These are phyloP conservation scores for Tetrahymena thermophila DNA, from an alignment of 73 alveolate species.

Conservation along the genomic window DNA sequence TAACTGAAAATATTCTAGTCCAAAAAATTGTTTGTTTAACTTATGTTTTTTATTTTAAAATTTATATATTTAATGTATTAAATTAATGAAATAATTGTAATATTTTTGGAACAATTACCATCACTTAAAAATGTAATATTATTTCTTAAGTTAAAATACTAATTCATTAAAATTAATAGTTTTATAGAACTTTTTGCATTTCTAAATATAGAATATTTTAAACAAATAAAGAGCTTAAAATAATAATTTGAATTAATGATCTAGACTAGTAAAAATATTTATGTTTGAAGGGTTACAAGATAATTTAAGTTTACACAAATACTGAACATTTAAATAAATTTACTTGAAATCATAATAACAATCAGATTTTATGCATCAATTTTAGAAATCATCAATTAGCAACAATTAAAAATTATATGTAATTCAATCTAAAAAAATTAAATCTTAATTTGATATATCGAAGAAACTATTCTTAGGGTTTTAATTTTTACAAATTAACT, in stretches of 20 bases:
- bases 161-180: too few relatives aligned
- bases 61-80: too few relatives aligned
- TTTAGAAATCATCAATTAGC: not conserved
- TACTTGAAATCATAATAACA: not conserved
- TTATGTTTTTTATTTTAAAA: too few relatives aligned
- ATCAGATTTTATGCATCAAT: not conserved
- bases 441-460: not conserved
- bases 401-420: not conserved
- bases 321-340: not conserved
- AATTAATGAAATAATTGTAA: too few relatives aligned
- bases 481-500: not conserved
- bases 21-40: too few relatives aligned
- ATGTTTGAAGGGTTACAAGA: not conserved
- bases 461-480: not conserved
- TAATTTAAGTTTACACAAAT: not conserved
- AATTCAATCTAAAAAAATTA: not conserved
- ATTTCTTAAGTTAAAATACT: too few relatives aligned
- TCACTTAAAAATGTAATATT: too few relatives aligned
- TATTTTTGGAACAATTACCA: too few relatives aligned
- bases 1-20: too few relatives aligned
- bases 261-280: too few relatives aligned
- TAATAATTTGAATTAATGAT: not conserved
- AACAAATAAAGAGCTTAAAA: not conserved
- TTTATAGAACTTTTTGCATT: too few relatives aligned
- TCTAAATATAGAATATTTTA: not conserved